Conservation (phyloP, 768 basidiomycete species). For the Mycena crocata region DNA sequence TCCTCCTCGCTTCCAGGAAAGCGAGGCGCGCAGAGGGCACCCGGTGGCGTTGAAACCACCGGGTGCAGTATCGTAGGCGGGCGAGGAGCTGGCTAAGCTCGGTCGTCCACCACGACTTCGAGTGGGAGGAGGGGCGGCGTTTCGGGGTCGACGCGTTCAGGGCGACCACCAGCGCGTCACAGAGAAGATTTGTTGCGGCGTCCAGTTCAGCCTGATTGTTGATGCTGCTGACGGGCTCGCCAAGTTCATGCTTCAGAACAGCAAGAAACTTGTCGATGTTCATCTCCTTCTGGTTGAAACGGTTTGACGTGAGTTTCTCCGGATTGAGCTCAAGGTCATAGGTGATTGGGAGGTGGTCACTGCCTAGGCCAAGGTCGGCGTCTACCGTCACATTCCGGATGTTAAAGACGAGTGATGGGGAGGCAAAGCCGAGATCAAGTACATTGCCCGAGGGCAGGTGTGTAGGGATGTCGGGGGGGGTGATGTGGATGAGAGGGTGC, state of each 20-base stretch:
- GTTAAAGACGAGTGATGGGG: neutral
- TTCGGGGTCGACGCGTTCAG: neutral
- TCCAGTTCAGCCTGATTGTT: neutral
- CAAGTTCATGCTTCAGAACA: neutral
- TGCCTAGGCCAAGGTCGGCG: neutral
- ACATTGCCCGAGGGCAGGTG: conserved; percentile 8
- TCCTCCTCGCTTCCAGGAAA: neutral
- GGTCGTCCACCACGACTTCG: neutral
- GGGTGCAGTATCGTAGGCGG: neutral
- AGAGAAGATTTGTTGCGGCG: neutral
- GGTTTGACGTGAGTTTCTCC: neutral
- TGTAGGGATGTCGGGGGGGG: conserved; percentile 3
- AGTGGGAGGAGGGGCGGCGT: neutral
- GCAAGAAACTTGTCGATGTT: conserved; percentile 3
- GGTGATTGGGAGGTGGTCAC: neutral
- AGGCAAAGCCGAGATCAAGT: neutral
- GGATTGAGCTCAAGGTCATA: neutral
- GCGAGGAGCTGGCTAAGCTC: neutral
- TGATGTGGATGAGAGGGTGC: neutral
- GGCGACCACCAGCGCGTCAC: neutral
- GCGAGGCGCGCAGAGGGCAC: no score
- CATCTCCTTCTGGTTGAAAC: neutral
- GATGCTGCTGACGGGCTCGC: neutral
- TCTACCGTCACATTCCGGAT: neutral
- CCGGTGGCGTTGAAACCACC: neutral